Base-by-base conservation (phyloP, 768 basidiomycete genomes). In the Brasilioporus rufonigricans region DNA sequence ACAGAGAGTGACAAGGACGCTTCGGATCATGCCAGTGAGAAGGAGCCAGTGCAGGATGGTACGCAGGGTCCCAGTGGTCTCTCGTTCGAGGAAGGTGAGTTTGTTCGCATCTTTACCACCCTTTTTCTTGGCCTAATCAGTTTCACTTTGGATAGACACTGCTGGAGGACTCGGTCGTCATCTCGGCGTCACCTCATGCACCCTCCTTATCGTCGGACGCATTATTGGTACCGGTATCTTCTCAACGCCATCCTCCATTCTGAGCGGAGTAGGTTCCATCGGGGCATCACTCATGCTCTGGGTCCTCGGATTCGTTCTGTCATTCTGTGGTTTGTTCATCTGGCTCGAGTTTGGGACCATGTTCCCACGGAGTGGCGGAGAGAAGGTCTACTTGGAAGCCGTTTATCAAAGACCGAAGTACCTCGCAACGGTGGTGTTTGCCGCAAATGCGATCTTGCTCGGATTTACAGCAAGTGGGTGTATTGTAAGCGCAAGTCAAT, bases 211-310 rank as follows among this genome's bases (percentile, higher is more conserved):
- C 33, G 76, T 83, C 26, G 82, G 82, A 0, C 74, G 76, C 24
- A 81, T 85, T 53, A 83, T 84, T 58, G 82, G 83, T 0, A 85
- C 83, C 0, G 83, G 82, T n/a, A 84, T 85, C 55, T 85, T 84
- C 69, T 81, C 81, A 1, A 84, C 83, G 0, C 84, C 83, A 0
- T 82, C 82, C 0, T 80, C 79, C 1, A 84, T 85, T 60, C 74
- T 85, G 29, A 73, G 67, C 0, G 79, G 80, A 0, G 83, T 84
- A 0, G 79, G 78, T 13, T 83, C 81, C 7, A 70, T 84, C 18
- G 84, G 83, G 19, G 82, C 83, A 1, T 83, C 82, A 0, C 69
- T 85, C 46, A 77, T 85, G 77, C 77, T 84, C 19, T 85, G 83
- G 84, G 78, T 84, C 1, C 77, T 84, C 21, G 84, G 83, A 5